These are phyloP conservation scores for Acmispon strigosus DNA, from an alignment of 306 rosid species.

Conservation along the genomic window DNA sequence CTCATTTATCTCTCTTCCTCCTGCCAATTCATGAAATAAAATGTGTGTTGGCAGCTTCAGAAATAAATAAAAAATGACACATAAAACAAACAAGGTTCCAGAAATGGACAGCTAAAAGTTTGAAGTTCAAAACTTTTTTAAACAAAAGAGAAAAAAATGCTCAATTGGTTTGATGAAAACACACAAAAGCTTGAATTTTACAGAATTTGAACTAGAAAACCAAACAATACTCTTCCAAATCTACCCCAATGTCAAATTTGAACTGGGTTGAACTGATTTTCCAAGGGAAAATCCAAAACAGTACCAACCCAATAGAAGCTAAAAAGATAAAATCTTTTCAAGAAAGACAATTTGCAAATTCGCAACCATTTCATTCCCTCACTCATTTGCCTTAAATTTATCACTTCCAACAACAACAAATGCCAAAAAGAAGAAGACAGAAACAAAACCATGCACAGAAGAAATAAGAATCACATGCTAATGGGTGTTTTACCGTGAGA, in stretches of 20 bases:
- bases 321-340: not conserved
- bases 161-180: not conserved
- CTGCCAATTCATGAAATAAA: not conserved
- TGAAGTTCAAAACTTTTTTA: not conserved
- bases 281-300: conserved; percentile 4
- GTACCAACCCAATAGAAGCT: not conserved
- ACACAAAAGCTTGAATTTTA: not conserved
- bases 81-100: not conserved
- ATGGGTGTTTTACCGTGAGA: conserved; percentile 32
- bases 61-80: not conserved
- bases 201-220: not conserved
- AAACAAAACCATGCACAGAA: not conserved
- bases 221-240: not conserved
- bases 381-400: not conserved
- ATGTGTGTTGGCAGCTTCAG: not conserved
- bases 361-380: not conserved
- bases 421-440: not conserved
- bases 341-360: not conserved
- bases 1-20: not conserved
- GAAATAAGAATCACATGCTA: not conserved
- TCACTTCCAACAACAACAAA: not conserved
- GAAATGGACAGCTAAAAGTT: not conserved
- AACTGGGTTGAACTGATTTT: conserved; percentile 5
- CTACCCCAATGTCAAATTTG: not conserved
- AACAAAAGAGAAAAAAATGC: not conserved